Base-by-base conservation (phyloP, 2,329 filamentous ascomycete genomes). In the Teratosphaeria epicoccoides region DNA sequence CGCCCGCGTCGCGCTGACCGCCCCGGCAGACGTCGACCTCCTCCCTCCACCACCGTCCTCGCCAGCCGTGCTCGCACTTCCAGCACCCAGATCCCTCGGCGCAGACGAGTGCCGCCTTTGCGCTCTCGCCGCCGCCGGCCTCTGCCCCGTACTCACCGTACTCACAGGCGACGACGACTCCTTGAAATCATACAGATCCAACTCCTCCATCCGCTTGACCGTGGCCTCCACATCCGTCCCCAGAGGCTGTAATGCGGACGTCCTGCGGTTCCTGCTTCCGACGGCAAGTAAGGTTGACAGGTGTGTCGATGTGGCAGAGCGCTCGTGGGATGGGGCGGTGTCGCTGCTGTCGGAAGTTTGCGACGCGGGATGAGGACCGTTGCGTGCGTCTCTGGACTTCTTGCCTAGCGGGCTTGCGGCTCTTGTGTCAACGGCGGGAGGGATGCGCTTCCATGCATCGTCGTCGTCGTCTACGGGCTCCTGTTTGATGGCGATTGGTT, bases 131-230 rank as follows among this genome's bases (percentile, higher is more conserved):
- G 28, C 12, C n/a, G 49, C 24, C 28, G 22, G 26, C 46, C 24
- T 43, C 25, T 22, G 24, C 6, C 22, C 25, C 26, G 43, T 25
- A 11, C 33, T 40, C 14, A n/a, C 45, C 37, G 37, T 46, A 17
- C 23, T 52, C 14, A 52, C 43, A 26, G 61, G 52, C 11, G 60
- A 61, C 12, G 65, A 65, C 0, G 61, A 59, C 10, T 67, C 62
- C 29, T 63, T 65, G 55, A 67, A 65, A 17, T 67, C 64, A 50
- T 67, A 66, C 3, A 68, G 44, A 14, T 65, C 63, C 17, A 65
- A 44, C 12, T 66, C 65, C 20, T 63, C 58, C 26, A 62, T 33
- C 47, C 61, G 61, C 40, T 55, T 59, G 14, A 55, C 53, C 2
- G 61, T 54, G 11, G 56, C 59, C 22, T 59, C 57, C 2, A 61